phyloP scores from a whole-genome alignment of 495 filamentous ascomycete genomes.

The Aspergillus conjunctus region DNA sequence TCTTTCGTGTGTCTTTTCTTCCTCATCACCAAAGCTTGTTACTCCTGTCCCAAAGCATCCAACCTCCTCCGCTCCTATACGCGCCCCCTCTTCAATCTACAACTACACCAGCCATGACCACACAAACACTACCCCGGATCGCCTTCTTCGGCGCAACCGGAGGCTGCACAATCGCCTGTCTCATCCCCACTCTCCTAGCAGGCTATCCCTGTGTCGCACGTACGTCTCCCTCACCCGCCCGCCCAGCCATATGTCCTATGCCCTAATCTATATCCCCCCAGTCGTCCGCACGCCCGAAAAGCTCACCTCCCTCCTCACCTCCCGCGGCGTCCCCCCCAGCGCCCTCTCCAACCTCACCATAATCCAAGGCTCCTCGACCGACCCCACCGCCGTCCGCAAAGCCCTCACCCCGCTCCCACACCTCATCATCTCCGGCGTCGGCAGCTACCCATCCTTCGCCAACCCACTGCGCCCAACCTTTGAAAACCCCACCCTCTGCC shows the following conservation, averaged over 20 bases:
- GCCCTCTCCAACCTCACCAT: constrained; percentile 46
- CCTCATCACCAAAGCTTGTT: neutral
- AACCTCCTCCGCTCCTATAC: no score
- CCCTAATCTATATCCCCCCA: neutral
- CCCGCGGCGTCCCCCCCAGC: constrained; percentile 32
- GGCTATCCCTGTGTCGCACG: constrained; percentile 51
- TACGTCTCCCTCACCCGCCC: constrained; percentile 9
- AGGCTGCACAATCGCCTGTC: constrained; percentile 48
- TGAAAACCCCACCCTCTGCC: constrained; percentile 61
- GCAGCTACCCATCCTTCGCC: constrained; percentile 31
- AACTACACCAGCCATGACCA: neutral
- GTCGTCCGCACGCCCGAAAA: constrained; percentile 64
- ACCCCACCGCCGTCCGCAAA: constrained; percentile 40
- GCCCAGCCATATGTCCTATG: neutral
- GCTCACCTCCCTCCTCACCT: constrained; percentile 49
- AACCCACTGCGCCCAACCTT: constrained; percentile 35
- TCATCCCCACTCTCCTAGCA: constrained; percentile 51
- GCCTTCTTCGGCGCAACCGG: constrained; percentile 58
- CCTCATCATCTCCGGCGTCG: constrained; percentile 38
- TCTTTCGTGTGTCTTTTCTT: neutral
- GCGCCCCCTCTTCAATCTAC: neutral
- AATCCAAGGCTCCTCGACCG: constrained; percentile 54
- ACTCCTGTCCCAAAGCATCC: no score
- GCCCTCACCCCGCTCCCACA: constrained; percentile 34
- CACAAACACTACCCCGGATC: constrained; percentile 19